Evolutionary conservation across 352 stramenopile genomes (phyloP).

Genomic region (Phytophthora citrophthora): DNA sequence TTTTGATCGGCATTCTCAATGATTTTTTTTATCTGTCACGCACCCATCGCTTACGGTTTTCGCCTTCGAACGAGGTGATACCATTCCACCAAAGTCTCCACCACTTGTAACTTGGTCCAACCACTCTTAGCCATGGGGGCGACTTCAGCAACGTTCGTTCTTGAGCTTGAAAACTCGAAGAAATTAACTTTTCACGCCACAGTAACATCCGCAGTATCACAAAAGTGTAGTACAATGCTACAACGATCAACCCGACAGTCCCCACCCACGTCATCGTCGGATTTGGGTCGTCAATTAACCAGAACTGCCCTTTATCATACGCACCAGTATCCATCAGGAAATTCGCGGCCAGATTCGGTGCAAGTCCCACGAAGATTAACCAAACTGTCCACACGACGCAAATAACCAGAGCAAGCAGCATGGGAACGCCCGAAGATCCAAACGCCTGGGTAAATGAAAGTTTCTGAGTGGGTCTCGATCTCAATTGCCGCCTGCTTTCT

Average conservation of each 20-base stretch:
- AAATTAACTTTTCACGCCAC: constrained; percentile 12
- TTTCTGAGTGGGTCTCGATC: not conserved
- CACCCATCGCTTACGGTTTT: constrained; percentile 36
- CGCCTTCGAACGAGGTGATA: constrained; percentile 23
- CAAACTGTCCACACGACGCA: constrained; percentile 22
- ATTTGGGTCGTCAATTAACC: constrained; percentile 24
- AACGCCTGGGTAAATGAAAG: constrained; percentile 20
- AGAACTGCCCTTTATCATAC: constrained; percentile 37
- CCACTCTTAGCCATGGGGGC: too few relatives aligned
- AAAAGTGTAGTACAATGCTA: constrained; percentile 15
- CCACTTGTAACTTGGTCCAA: too few relatives aligned
- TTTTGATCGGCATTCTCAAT: not conserved
- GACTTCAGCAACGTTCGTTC: too few relatives aligned
- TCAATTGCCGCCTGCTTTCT: not conserved
- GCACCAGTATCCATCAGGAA: constrained; percentile 28
- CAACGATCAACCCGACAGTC: constrained; percentile 1
- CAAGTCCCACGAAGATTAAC: constrained; percentile 26
- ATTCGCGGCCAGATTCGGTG: constrained; percentile 30
- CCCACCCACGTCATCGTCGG: not conserved
- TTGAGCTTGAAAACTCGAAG: too few relatives aligned
- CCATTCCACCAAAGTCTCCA: too few relatives aligned
- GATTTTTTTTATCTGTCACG: not conserved
- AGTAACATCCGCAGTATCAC: constrained; percentile 22
- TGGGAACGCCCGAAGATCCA: constrained; percentile 6
- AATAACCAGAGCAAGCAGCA: constrained; percentile 9